Evolutionary conservation across 2,329 filamentous ascomycete species (phyloP).

Genomic region (Botrytis fabae): DNA sequence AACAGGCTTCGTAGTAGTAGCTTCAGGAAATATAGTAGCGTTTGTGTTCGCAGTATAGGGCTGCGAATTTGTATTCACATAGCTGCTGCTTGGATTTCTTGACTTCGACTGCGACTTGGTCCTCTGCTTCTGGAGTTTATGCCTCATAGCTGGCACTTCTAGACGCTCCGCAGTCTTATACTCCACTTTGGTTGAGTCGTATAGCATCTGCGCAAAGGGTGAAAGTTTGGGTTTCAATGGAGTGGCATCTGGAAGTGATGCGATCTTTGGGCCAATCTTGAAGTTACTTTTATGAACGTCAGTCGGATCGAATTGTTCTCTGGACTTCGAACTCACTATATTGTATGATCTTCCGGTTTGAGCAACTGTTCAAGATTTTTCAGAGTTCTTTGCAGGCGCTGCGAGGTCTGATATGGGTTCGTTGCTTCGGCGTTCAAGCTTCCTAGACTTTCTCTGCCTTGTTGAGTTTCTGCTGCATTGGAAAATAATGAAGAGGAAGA

Average conservation of each 20-base stretch:
- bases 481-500: constrained; percentile 53
- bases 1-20: constrained; percentile 18
- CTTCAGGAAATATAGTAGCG: constrained; percentile 19
- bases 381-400: constrained; percentile 68
- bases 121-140: constrained; percentile 24
- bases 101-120: constrained; percentile 30
- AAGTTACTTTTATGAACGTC: constrained; percentile 52
- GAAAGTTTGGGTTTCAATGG: constrained; percentile 34
- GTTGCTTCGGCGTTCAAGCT: constrained; percentile 70
- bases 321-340: constrained; percentile 45
- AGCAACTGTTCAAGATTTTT: constrained; percentile 75
- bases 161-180: constrained; percentile 12
- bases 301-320: constrained; percentile 30
- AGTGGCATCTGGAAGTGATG: constrained; percentile 22
- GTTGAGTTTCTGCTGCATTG: constrained; percentile 54
- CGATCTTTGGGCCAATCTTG: constrained; percentile 48
- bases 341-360: constrained; percentile 66
- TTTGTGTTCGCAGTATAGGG: constrained; percentile 10
- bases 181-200: constrained; percentile 37
- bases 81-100: constrained; percentile 21
- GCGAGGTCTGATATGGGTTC: constrained; percentile 57
- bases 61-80: constrained; percentile 12
- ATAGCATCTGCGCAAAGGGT: constrained; percentile 40
- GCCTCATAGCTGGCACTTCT: constrained; percentile 16
- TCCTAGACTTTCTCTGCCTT: constrained; percentile 57